Evolutionary conservation across 2,329 filamentous ascomycete species (phyloP).

Genomic region (Colletotrichum filicis): DNA sequence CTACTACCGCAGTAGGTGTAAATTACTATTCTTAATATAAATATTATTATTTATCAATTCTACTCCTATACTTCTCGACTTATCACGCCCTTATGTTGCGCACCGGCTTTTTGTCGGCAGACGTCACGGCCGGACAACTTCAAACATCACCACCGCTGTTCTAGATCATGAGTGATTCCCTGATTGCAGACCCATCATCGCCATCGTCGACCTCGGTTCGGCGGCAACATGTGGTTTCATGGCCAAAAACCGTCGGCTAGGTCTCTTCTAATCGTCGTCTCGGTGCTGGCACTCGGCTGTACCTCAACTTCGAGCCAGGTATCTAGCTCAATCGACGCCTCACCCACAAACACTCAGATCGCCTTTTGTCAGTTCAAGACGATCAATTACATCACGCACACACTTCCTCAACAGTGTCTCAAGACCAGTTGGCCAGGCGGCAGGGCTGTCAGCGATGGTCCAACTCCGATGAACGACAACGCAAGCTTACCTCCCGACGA

Average conservation of each 20-base stretch:
- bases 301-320: background rate
- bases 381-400: conserved; percentile 86
- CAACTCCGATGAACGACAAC: background rate
- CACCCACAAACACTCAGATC: background rate
- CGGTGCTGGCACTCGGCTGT: background rate
- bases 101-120: too few species aligned
- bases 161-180: background rate
- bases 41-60: too few species aligned
- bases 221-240: background rate
- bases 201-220: background rate
- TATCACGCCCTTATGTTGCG: too few species aligned
- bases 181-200: background rate
- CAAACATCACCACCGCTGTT: too few species aligned
- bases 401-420: conserved; percentile 80
- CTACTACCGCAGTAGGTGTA: too few species aligned
- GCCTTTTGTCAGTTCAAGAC: conserved; percentile 67
- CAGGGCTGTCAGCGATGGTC: background rate
- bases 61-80: too few species aligned
- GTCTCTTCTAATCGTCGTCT: background rate
- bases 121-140: too few species aligned
- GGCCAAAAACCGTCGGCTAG: background rate
- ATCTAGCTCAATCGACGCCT: background rate
- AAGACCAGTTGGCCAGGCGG: conserved; percentile 65
- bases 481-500: background rate
- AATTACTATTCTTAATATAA: too few species aligned